Conservation (phyloP, 2,329 filamentous ascomycete genomes). For the Fusarium sp. region DNA sequence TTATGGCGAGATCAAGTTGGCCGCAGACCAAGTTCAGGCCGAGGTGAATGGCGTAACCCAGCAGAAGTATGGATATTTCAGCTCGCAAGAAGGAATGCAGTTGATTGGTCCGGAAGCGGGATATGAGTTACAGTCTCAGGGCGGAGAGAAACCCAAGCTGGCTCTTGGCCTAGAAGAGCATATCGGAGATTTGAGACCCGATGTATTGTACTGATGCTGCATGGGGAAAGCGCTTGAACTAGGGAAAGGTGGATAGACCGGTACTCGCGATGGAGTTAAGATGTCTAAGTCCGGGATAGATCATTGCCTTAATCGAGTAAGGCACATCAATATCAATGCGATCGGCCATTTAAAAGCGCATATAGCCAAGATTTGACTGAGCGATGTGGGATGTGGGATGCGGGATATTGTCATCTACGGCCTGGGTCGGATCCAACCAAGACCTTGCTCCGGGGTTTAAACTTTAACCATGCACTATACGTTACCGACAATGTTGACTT, state of each 20-base stretch:
- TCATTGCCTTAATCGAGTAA: not conserved
- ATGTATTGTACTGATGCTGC: not conserved
- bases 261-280: not conserved
- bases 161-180: not conserved
- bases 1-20: not conserved
- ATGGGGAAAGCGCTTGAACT: not conserved
- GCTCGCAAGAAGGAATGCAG: not conserved
- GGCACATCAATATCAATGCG: not conserved
- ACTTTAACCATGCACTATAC: not conserved
- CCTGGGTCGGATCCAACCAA: not conserved
- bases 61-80: not conserved
- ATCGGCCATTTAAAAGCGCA: not conserved
- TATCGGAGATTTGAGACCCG: not conserved
- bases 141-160: not conserved
- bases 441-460: not conserved
- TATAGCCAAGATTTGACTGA: not conserved
- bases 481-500: rapidly evolving
- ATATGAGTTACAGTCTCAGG: not conserved
- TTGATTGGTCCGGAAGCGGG: not conserved
- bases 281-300: not conserved
- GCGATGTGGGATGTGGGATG: not conserved
- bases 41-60: not conserved
- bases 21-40: not conserved
- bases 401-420: not conserved
- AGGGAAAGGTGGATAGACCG: not conserved